A percentile compares a stretch with the other conserved stretches of the same genome.
These are phyloP conservation scores for Sesbania bispinosa DNA, from an alignment of 306 rosid species.

Conservation along the genomic window DNA sequence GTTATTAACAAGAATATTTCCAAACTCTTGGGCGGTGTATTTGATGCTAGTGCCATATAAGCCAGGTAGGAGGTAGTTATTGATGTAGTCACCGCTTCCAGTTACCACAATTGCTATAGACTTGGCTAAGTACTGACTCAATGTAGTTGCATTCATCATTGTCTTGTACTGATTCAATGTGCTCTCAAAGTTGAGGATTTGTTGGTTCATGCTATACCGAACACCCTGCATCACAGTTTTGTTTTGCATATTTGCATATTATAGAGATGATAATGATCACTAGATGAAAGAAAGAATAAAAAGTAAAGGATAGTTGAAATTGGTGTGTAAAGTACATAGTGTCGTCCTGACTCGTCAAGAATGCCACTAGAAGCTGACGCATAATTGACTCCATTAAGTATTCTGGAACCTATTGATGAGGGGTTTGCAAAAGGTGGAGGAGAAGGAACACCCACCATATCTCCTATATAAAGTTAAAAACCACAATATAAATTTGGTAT, in stretches of 20 bases:
- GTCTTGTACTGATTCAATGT: conserved; percentile 34
- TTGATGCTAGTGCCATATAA: conserved; percentile 39
- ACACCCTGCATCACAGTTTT: conserved; percentile 44
- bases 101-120: conserved; percentile 44
- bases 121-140: conserved; percentile 36
- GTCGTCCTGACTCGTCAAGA: conserved; percentile 63
- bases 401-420: conserved; percentile 29
- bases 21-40: conserved; percentile 49
- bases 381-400: conserved; percentile 62
- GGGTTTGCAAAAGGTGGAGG: conserved; percentile 62
- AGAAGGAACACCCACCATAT: conserved; percentile 55
- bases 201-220: conserved; percentile 43
- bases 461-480: conserved; percentile 30
- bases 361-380: conserved; percentile 77
- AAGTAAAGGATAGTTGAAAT: neutral
- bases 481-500: too few relatives aligned
- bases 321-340: conserved; percentile 40
- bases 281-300: neutral
- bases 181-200: conserved; percentile 48
- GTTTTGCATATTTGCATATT: neutral
- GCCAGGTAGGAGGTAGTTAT: conserved; percentile 61
- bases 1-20: conserved; percentile 56
- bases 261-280: neutral
- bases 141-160: conserved; percentile 30
- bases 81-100: conserved; percentile 81